Evolutionary conservation across 1,284 basidiomycete genomes (phyloP), one percentile per base, ranked within the genome.

Genomic region (Hemileia vastatrix): DNA sequence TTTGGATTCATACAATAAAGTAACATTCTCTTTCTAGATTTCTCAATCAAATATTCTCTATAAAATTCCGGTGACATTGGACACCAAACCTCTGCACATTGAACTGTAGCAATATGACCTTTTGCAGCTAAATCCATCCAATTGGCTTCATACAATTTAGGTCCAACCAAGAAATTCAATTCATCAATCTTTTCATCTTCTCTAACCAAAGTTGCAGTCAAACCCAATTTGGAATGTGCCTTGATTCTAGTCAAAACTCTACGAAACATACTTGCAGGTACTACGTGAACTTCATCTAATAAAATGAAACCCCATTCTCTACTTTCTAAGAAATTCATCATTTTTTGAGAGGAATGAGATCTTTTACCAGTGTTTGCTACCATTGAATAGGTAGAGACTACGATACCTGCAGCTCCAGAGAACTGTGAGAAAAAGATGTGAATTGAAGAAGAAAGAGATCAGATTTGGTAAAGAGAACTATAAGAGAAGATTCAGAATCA

Each of bases 121-220:
- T 75, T 75, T 43, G 72, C 72, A 2, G 73, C 73, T 19, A 75
- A 63, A 56, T 75, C 73, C 73, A 75, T 75, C 73, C 73, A 75
- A 60, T 75, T 75, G 31, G 73, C 73, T 52, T 75, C 73, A 61
- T 75, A 75, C 15, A 75, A 66, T 65, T 75, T 75, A 24, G 73
- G 73, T 1, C 73, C 73, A 19, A 75, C 72, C 4, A 75, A 66
- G 61, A 73, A 75, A 64, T 75, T 75, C 47, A 75, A 69, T 62
- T 75, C 73, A 63, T 75, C 73, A 53, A 75, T 75, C 68, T 75
- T 75, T 52, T 75, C 72, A 64, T 75, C 73, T 54, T 75, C 73
- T 33, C 73, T 72, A 44, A 75, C 73, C 50, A 75, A 66, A 50
- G 73, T 75, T 6, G 73, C 50, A 0, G 73, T 75, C 49, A 75